Percentiles rank a stretch among this genome's conserved stretches.
phyloP scores from a whole-genome alignment of 1,284 basidiomycete species.

The Puccinia triticina region DNA sequence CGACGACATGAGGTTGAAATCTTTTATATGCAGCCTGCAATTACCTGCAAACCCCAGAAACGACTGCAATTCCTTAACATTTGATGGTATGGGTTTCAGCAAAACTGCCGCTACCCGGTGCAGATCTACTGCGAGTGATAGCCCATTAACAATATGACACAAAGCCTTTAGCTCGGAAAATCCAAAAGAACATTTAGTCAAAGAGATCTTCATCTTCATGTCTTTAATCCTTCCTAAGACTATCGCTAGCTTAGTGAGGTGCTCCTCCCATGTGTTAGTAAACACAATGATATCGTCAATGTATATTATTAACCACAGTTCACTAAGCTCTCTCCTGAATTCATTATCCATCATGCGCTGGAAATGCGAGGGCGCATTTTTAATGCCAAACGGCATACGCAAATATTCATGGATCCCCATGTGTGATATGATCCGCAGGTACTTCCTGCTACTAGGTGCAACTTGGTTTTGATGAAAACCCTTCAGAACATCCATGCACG shows the following conservation, averaged over 20 bases:
- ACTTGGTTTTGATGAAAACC: slow-evolving; percentile 24
- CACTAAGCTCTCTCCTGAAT: not conserved
- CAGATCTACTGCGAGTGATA: not conserved
- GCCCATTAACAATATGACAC: not conserved
- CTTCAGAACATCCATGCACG: slow-evolving; percentile 24
- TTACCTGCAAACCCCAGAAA: slow-evolving; percentile 26
- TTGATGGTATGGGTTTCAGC: not conserved
- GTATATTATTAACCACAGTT: slow-evolving; percentile 4
- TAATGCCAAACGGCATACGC: slow-evolving; percentile 34
- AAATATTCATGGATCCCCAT: slow-evolving; percentile 25
- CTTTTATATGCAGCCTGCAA: slow-evolving; percentile 12
- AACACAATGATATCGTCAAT: slow-evolving; percentile 39
- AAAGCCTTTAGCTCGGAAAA: slow-evolving; percentile 11
- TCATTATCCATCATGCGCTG: slow-evolving; percentile 26
- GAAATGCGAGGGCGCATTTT: slow-evolving; percentile 24
- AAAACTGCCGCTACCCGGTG: slow-evolving; percentile 21
- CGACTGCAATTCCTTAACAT: not conserved
- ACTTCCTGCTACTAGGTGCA: not conserved
- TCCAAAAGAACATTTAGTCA: too few species aligned
- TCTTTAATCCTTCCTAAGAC: not conserved
- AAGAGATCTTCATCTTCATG: slow-evolving; percentile 36
- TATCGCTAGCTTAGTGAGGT: not conserved
- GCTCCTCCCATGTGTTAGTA: not conserved
- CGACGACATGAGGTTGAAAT: not conserved
- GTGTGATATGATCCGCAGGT: not conserved